Percentiles rank a stretch among this genome's conserved stretches.
These are phyloP conservation scores for Pleoardoris graminearum DNA, from an alignment of 2,329 filamentous ascomycete genomes.

Conservation along the genomic window DNA sequence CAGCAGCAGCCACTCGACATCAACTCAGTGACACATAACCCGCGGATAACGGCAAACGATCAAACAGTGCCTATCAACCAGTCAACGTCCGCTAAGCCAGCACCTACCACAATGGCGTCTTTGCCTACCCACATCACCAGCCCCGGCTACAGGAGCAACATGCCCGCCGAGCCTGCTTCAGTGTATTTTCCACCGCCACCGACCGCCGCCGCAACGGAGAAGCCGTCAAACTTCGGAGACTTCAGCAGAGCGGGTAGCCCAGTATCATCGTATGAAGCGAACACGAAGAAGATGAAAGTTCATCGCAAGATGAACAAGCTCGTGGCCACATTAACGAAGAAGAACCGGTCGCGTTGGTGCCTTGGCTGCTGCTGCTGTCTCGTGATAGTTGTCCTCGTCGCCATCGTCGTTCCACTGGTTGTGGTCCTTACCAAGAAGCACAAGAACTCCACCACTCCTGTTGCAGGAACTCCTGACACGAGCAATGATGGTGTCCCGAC, in stretches of 20 bases:
- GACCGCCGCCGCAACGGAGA: slow-evolving; percentile 27
- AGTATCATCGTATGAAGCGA: slow-evolving; percentile 24
- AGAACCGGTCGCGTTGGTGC: slow-evolving; percentile 37
- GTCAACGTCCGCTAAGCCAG: slow-evolving; percentile 11
- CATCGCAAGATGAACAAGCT: slow-evolving; percentile 38
- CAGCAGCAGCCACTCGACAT: slow-evolving; percentile 32
- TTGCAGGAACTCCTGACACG: slow-evolving; percentile 17
- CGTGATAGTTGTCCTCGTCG: slow-evolving; percentile 38
- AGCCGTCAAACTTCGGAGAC: slow-evolving; percentile 31
- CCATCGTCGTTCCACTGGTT: slow-evolving; percentile 47
- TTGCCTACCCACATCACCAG: slow-evolving; percentile 12
- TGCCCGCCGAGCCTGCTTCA: slow-evolving; percentile 17
- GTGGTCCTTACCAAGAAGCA: slow-evolving; percentile 42
- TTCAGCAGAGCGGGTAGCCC: slow-evolving; percentile 28
- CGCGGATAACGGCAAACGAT: slow-evolving; percentile 20
- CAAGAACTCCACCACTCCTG: slow-evolving; percentile 40
- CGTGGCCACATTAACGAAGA: slow-evolving; percentile 29
- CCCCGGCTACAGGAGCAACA: slow-evolving; percentile 17
- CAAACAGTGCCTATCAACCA: slow-evolving; percentile 22
- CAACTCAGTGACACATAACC: slow-evolving; percentile 38
- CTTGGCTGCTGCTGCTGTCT: slow-evolving; percentile 44
- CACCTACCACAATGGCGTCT: slow-evolving; percentile 10
- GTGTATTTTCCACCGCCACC: slow-evolving; percentile 42
- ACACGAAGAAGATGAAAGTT: slow-evolving; percentile 33
- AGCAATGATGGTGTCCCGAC: slow-evolving; percentile 30